Evolutionary conservation across 23 red algal genomes (phyloP).

Genomic region (Gracilariopsis chorda): DNA sequence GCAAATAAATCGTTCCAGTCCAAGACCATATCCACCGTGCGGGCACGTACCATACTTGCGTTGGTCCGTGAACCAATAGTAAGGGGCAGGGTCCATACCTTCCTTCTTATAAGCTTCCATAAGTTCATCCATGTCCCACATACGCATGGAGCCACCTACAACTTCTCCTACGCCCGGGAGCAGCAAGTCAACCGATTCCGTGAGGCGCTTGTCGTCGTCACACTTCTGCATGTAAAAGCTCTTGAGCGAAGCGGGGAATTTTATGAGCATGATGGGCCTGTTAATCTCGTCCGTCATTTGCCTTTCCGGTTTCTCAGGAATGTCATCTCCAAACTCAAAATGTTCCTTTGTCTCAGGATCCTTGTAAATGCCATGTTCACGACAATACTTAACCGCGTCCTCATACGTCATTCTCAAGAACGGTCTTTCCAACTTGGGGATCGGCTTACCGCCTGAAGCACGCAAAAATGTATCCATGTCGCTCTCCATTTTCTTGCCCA

Average conservation of each 20-base stretch:
- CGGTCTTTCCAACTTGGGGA: slow-evolving; percentile 71
- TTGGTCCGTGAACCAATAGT: slow-evolving; percentile 99
- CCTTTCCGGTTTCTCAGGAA: slow-evolving; percentile 93
- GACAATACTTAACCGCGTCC: slow-evolving; percentile 91
- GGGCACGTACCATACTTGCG: slow-evolving; percentile 93
- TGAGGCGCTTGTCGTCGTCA: slow-evolving; percentile 78
- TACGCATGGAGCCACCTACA: slow-evolving; percentile 96
- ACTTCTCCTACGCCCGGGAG: slow-evolving; percentile 96
- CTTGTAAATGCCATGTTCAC: slow-evolving; percentile 94
- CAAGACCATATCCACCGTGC: slow-evolving; percentile 97
- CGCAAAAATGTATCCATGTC: slow-evolving; percentile 74
- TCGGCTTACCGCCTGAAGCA: slow-evolving; percentile 39
- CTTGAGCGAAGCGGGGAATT: slow-evolving; percentile 88
- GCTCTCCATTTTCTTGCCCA: slow-evolving; percentile 62
- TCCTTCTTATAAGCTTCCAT: slow-evolving; percentile 93
- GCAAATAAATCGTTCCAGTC: slow-evolving; percentile 94
- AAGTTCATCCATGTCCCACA: slow-evolving; percentile 82
- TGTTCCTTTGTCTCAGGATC: slow-evolving; percentile 83
- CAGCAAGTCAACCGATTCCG: slow-evolving; percentile 90
- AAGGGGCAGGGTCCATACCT: slow-evolving; percentile 82
- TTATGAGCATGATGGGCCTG: slow-evolving; percentile 85
- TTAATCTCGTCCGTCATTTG: slow-evolving; percentile 97
- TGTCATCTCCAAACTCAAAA: slow-evolving; percentile 97
- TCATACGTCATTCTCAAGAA: slow-evolving; percentile 94
- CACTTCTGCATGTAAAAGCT: slow-evolving; percentile 99